Conservation (phyloP, 2,329 filamentous ascomycete species). For the Alternaria arborescens region DNA sequence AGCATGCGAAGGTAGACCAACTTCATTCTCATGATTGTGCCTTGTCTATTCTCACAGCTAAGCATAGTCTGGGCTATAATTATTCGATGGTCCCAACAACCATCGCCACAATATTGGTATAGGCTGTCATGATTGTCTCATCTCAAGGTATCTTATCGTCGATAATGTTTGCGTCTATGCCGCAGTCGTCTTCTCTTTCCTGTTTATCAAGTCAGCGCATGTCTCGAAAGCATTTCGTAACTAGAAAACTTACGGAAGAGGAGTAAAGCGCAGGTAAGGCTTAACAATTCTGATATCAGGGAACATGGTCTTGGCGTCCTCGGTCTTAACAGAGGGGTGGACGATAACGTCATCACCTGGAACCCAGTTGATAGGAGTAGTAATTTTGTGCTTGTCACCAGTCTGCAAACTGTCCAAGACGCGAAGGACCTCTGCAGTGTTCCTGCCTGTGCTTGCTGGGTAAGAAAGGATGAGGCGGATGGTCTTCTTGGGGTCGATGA, state of each 20-base stretch:
- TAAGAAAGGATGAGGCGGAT: conserved; percentile 70
- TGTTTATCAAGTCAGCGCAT: neutral
- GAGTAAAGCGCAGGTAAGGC: conserved; percentile 69
- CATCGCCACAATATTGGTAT: neutral
- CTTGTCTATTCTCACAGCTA: neutral
- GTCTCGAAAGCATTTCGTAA: neutral
- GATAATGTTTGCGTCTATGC: conserved; percentile 21
- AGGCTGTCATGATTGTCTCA: neutral
- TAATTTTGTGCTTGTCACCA: conserved; percentile 67
- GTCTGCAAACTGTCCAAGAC: conserved; percentile 63
- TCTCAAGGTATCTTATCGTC: neutral
- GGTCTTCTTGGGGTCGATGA: conserved; percentile 71
- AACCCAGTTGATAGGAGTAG: conserved; percentile 66
- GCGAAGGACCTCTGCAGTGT: conserved; percentile 62
- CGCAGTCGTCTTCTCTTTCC: conserved; percentile 64
- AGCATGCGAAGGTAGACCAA: neutral
- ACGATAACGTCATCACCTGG: conserved; percentile 44
- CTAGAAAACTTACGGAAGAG: conserved; percentile 53
- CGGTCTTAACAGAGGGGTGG: conserved; percentile 65
- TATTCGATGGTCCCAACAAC: neutral
- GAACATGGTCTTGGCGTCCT: conserved; percentile 67
- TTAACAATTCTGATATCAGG: conserved; percentile 69
- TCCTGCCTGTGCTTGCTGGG: conserved; percentile 68
- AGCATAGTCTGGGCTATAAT: neutral
- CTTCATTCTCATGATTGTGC: neutral